Evolutionary conservation across 2,329 filamentous ascomycete genomes (phyloP).

Genomic region (Cladosporium oxysporum): DNA sequence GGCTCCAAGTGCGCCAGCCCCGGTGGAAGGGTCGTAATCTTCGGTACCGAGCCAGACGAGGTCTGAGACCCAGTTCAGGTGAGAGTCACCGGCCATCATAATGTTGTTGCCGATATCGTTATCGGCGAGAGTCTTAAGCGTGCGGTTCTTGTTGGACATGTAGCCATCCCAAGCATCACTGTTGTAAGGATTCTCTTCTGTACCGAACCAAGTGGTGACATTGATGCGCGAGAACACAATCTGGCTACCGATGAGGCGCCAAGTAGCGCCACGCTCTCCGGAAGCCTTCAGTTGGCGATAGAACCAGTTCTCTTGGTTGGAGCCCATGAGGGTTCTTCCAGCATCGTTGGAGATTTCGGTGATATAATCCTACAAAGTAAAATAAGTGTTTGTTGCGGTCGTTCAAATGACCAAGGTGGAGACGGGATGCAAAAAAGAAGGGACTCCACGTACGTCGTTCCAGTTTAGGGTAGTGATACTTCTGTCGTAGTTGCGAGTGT

Average conservation of each 20-base stretch:
- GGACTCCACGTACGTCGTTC: constrained; percentile 50
- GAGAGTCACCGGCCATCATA: constrained; percentile 69
- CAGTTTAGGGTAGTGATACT: constrained; percentile 49
- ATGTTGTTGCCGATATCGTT: constrained; percentile 70
- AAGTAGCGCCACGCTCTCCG: constrained; percentile 61
- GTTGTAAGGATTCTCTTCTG: constrained; percentile 46
- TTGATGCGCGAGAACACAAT: constrained; percentile 63
- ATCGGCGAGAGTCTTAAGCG: constrained; percentile 60
- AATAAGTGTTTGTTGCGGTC: not conserved
- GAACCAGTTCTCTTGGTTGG: constrained; percentile 46
- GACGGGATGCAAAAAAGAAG: not conserved
- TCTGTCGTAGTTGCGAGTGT: constrained; percentile 47
- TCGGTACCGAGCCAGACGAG: constrained; percentile 45
- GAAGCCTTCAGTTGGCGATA: constrained; percentile 49
- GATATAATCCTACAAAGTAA: constrained; percentile 28
- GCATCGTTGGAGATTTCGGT: constrained; percentile 32
- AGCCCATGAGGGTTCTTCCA: constrained; percentile 33
- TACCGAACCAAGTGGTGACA: constrained; percentile 39
- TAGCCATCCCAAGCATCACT: constrained; percentile 65
- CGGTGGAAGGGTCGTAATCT: constrained; percentile 42
- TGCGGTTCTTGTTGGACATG: constrained; percentile 67
- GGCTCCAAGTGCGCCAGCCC: constrained; percentile 44
- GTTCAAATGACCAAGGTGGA: not conserved
- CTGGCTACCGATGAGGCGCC: constrained; percentile 70
- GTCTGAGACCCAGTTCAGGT: constrained; percentile 56